These are phyloP conservation scores for Plasmodium reichenowi DNA, from an alignment of 169 alveolate genomes.

Conservation along the genomic window DNA sequence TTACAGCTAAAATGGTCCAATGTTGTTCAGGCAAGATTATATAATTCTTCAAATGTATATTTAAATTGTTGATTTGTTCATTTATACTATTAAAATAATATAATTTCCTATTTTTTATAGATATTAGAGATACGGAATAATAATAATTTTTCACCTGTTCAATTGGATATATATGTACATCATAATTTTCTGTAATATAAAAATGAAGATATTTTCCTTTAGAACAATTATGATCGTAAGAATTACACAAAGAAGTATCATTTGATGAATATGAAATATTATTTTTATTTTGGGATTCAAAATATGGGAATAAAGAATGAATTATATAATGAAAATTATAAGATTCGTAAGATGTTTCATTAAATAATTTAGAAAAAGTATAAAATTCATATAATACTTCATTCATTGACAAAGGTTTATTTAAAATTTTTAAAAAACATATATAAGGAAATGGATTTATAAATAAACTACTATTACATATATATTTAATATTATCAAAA, in stretches of 20 bases:
- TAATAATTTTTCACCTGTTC: constrained; percentile 24
- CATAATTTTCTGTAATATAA: constrained; percentile 41
- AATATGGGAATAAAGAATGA: constrained; percentile 11
- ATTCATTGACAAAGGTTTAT: constrained; percentile 42
- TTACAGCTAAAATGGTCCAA: constrained; percentile 58
- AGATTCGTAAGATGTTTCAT: not conserved
- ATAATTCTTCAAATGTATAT: constrained; percentile 20
- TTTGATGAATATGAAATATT: not conserved
- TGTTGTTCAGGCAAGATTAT: constrained; percentile 17
- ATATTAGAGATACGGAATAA: constrained; percentile 40
- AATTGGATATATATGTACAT: constrained; percentile 51
- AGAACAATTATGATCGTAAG: not conserved
- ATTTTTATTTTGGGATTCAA: not conserved
- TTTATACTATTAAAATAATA: constrained; percentile 40
- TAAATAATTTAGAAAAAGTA: constrained; percentile 2
- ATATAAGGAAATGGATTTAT: constrained; percentile 51
- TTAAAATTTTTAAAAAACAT: constrained; percentile 26
- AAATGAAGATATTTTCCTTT: constrained; percentile 46
- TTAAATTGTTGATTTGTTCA: constrained; percentile 43
- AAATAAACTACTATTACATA: constrained; percentile 62
- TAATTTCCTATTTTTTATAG: constrained; percentile 50
- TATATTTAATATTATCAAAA: constrained; percentile 65
- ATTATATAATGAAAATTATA: constrained; percentile 23
- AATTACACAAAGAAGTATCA: constrained; percentile 7
- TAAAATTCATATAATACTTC: constrained; percentile 61